phyloP scores from a whole-genome alignment of 2,329 filamentous ascomycete species.

The Escovopsis weberi region DNA sequence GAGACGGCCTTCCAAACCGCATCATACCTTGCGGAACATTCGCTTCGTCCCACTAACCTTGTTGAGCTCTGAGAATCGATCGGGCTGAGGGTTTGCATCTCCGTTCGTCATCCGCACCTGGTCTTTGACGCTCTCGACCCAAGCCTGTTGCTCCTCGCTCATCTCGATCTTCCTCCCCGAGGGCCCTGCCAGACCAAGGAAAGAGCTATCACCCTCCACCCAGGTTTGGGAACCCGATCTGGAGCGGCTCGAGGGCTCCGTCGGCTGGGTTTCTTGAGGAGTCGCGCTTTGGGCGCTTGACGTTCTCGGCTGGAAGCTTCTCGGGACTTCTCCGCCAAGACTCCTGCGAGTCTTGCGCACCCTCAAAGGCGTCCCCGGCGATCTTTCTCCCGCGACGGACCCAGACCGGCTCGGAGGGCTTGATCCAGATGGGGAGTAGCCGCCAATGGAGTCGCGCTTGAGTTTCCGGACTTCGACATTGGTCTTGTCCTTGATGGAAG shows the following conservation, averaged over 20 bases:
- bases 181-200: slow-evolving; percentile 57
- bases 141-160: slow-evolving; percentile 59
- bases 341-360: slow-evolving; percentile 40
- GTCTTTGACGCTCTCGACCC: slow-evolving; percentile 74
- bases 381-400: slow-evolving; percentile 23
- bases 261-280: slow-evolving; percentile 26
- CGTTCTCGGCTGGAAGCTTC: slow-evolving; percentile 24
- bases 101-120: slow-evolving; percentile 59
- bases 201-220: slow-evolving; percentile 43
- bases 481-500: slow-evolving; percentile 29
- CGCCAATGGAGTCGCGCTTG: slow-evolving; percentile 17
- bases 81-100: slow-evolving; percentile 11
- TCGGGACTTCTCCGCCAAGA: slow-evolving; percentile 17
- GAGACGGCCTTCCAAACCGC: background rate
- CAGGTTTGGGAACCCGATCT: slow-evolving; percentile 41
- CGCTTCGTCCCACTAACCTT: slow-evolving; percentile 61
- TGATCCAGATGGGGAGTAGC: slow-evolving; percentile 20
- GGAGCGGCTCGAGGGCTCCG: slow-evolving; percentile 31
- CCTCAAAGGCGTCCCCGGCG: slow-evolving; percentile 33
- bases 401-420: slow-evolving; percentile 27
- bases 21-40: slow-evolving; percentile 39
- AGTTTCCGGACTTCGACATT: slow-evolving; percentile 42
- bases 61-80: slow-evolving; percentile 53
- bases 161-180: slow-evolving; percentile 49
- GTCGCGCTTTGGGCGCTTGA: slow-evolving; percentile 21